A percentile compares a stretch with the other conserved stretches of the same genome.
phyloP scores from a whole-genome alignment of 2,329 filamentous ascomycete species.

The Plenodomus lindquistii region DNA sequence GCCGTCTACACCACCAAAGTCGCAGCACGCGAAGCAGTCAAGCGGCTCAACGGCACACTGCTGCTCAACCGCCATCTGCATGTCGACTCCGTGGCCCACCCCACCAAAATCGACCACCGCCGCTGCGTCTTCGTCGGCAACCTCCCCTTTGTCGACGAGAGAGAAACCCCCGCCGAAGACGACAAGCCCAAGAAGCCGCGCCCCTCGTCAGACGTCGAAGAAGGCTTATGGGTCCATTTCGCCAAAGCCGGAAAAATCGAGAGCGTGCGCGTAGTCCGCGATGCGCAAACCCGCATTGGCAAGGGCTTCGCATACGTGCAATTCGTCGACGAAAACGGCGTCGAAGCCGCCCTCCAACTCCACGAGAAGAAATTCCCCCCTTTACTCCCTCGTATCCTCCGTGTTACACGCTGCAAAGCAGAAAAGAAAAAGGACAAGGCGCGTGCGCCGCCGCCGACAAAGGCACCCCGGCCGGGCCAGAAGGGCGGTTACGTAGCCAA shows the following conservation, averaged over 20 bases:
- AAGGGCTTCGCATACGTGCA: conserved; percentile 99
- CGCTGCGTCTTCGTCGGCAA: conserved; percentile 97
- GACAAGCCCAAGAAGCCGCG: conserved; percentile 68
- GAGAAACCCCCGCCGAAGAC: conserved; percentile 66
- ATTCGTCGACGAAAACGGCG: conserved; percentile 82
- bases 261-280: conserved; percentile 88
- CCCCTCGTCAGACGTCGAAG: conserved; percentile 82
- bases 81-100: conserved; percentile 89
- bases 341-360: conserved; percentile 86
- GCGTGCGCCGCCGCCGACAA: conserved; percentile 33
- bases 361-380: conserved; percentile 93
- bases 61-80: conserved; percentile 86
- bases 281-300: conserved; percentile 86
- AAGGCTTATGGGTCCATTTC: conserved; percentile 88
- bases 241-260: conserved; percentile 80
- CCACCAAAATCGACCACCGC: conserved; percentile 77
- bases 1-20: conserved; percentile 78
- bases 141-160: conserved; percentile 91
- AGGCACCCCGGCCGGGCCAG: conserved; percentile 14
- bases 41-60: conserved; percentile 79
- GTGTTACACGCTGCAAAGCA: conserved; percentile 84
- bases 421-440: conserved; percentile 46
- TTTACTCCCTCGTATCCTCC: conserved; percentile 84
- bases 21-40: conserved; percentile 75
- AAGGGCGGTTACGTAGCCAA: conserved; percentile 69